Conservation (phyloP, 371 early-diverging fungal species). For the Rhizomucor miehei region DNA sequence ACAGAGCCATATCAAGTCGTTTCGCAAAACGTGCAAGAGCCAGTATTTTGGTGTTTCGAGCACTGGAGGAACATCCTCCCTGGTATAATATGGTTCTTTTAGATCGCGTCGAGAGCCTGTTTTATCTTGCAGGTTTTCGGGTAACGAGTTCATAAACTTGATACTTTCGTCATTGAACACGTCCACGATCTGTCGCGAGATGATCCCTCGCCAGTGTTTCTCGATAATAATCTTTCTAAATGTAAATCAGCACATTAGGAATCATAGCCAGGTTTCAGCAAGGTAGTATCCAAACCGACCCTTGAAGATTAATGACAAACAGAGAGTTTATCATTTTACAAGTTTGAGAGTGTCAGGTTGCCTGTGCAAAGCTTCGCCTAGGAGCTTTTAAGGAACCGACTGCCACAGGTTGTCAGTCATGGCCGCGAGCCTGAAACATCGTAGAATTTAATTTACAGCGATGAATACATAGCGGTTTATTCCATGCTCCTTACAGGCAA, state of each 20-base stretch:
- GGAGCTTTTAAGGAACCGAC: no score
- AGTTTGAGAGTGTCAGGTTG: neutral
- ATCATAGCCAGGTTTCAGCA: conserved; percentile 1
- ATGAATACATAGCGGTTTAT: no score
- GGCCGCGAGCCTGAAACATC: no score
- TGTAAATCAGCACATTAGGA: neutral
- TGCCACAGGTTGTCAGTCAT: no score
- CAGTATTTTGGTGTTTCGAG: conserved; percentile 65
- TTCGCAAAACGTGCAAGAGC: conserved; percentile 65
- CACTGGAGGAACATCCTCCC: conserved; percentile 67
- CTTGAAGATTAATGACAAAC: conserved; percentile 61
- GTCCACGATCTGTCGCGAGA: conserved; percentile 70
- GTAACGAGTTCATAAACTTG: conserved; percentile 47
- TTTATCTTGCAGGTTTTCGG: conserved; percentile 30
- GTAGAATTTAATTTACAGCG: no score
- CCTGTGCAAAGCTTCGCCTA: no score
- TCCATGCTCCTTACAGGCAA: no score
- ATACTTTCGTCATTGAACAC: conserved; percentile 62
- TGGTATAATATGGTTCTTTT: conserved; percentile 49
- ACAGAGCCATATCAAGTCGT: conserved; percentile 71
- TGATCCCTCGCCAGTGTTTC: conserved; percentile 82
- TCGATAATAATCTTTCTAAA: conserved; percentile 80
- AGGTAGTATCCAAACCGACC: conserved; percentile 36
- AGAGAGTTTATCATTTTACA: conserved; percentile 61
- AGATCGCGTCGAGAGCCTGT: conserved; percentile 10